phyloP scores from a whole-genome alignment of 179 eudicot species.

The Carnegiea gigantea region DNA sequence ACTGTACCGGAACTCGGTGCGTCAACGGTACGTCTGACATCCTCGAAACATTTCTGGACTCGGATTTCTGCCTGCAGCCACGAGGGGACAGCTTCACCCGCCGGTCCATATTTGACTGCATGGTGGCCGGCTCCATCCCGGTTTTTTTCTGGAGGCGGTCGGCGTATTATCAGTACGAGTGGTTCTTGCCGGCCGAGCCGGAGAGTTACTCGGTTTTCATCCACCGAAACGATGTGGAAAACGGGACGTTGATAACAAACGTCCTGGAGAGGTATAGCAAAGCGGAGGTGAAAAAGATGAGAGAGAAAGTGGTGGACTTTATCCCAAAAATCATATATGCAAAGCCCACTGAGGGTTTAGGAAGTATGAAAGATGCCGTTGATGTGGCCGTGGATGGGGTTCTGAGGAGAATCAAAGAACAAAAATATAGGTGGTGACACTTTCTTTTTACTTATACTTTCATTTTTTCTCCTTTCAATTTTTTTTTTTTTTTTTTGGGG shows the following conservation, averaged over 20 bases:
- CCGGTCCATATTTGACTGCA: constrained; percentile 83
- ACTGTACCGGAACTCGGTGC: constrained; percentile 61
- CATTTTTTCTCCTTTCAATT: too few species aligned
- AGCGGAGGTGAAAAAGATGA: constrained; percentile 60
- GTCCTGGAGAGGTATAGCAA: constrained; percentile 46
- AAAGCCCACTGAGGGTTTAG: constrained; percentile 49
- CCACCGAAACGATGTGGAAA: constrained; percentile 65
- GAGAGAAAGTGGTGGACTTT: constrained; percentile 74
- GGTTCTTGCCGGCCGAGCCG: constrained; percentile 76
- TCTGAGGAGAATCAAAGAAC: constrained; percentile 55
- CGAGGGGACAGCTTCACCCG: constrained; percentile 89
- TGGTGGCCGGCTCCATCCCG: constrained; percentile 92
- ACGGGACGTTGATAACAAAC: constrained; percentile 55
- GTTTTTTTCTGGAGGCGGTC: constrained; percentile 88
- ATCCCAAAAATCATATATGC: constrained; percentile 69
- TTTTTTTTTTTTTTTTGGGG: too few species aligned
- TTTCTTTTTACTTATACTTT: not conserved
- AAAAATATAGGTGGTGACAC: constrained; percentile 47
- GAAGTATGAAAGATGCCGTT: constrained; percentile 61
- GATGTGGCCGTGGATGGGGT: constrained; percentile 77
- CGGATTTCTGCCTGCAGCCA: constrained; percentile 84
- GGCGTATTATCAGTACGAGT: constrained; percentile 75
- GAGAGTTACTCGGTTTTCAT: constrained; percentile 86
- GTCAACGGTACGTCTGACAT: constrained; percentile 62
- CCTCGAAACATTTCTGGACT: constrained; percentile 63